Evolutionary conservation across 805 yeast genomes (phyloP).

Genomic region (Tetrapisispora pingtungensis): DNA sequence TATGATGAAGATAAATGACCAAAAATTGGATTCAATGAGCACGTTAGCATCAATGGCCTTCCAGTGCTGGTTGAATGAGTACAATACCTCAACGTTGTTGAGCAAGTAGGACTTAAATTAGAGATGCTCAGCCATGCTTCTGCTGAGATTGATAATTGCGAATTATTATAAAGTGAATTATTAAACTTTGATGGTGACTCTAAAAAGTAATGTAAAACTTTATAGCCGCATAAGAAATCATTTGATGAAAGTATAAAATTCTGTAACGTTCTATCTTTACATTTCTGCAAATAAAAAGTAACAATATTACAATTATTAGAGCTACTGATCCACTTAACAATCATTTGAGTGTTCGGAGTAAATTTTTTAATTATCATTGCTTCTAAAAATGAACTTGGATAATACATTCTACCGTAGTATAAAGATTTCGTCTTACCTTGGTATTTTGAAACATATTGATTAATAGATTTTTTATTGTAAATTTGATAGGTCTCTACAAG

Average conservation of each 20-base stretch:
- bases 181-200: constrained; percentile 31
- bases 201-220: constrained; percentile 61
- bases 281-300: constrained; percentile 63
- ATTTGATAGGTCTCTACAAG: constrained; percentile 60
- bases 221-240: constrained; percentile 72
- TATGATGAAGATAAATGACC: constrained; percentile 87
- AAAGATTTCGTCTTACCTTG: constrained; percentile 33
- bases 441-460: constrained; percentile 2
- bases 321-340: constrained; percentile 68
- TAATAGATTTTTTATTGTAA: constrained; percentile 37
- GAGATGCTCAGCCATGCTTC: constrained; percentile 83
- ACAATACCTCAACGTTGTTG: constrained; percentile 75
- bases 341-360: constrained; percentile 48
- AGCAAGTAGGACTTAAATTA: constrained; percentile 81
- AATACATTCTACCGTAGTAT: constrained; percentile 75
- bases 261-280: constrained; percentile 49
- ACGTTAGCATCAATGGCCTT: constrained; percentile 78
- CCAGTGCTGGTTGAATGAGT: constrained; percentile 81
- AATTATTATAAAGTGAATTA: constrained; percentile 43
- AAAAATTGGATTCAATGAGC: constrained; percentile 78
- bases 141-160: constrained; percentile 65
- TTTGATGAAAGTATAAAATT: constrained; percentile 77
- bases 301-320: constrained; percentile 46
- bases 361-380: constrained; percentile 71
- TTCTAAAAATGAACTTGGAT: constrained; percentile 79